Base-by-base conservation (phyloP, 2,329 filamentous ascomycete species). In the Neofusicoccum laricinum region DNA sequence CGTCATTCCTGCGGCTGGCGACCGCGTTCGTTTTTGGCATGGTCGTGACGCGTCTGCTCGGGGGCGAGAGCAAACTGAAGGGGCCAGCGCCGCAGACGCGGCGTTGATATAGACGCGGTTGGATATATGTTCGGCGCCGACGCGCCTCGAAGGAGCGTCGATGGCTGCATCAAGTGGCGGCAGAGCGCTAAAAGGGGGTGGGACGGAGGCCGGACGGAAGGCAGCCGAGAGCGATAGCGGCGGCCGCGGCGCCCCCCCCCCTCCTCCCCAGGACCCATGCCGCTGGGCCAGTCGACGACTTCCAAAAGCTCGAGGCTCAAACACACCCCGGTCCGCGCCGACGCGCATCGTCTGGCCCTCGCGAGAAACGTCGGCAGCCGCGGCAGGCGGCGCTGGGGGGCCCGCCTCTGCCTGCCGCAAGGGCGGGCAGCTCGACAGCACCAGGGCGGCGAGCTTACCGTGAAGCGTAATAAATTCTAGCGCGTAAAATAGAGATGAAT, bases 381-480 rank as follows among this genome's bases (percentile, higher is more conserved):
- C 25, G 25, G 25, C 25, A n/a, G n/a, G n/a, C n/a, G n/a, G n/a
- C n/a, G n/a, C n/a, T n/a, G n/a, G n/a, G n/a, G n/a, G n/a, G n/a
- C n/a, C n/a, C n/a, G n/a, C n/a, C n/a, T n/a, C n/a, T n/a, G n/a
- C n/a, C n/a, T n/a, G n/a, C n/a, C n/a, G n/a, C n/a, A n/a, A n/a
- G n/a, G n/a, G n/a, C n/a, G n/a, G n/a, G n/a, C n/a, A n/a, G n/a
- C n/a, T n/a, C n/a, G n/a, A n/a, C n/a, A n/a, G n/a, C n/a, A n/a
- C n/a, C n/a, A n/a, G n/a, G n/a, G n/a, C n/a, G n/a, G n/a, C n/a
- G n/a, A n/a, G n/a, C n/a, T n/a, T n/a, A n/a, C n/a, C n/a, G n/a
- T 57, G 53, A 57, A 57, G 53, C 53, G 43, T 57, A 30, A 57
- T 57, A 25, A 21, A 57, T 57, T 57, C 38, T 57, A 53, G 32